Conservation (phyloP, 73 alveolate species). For the Tetrahymena elliotti region DNA sequence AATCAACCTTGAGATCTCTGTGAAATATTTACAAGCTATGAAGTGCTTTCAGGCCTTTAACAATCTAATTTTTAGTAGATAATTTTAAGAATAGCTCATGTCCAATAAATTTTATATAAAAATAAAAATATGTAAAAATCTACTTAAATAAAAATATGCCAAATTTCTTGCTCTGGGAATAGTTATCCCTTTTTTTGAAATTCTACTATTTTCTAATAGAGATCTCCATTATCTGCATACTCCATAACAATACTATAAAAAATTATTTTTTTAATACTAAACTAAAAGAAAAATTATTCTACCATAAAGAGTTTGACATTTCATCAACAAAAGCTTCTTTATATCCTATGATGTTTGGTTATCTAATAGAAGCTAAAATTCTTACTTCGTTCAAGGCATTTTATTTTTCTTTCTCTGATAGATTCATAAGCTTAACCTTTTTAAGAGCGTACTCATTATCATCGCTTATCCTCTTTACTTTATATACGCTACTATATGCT, state of each 20-base stretch:
- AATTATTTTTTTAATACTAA: not conserved
- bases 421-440: constrained; percentile 58
- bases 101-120: too few species aligned
- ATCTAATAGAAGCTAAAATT: constrained; percentile 60
- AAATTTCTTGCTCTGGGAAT: constrained; percentile 75
- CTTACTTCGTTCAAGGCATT: constrained; percentile 75
- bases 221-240: constrained; percentile 88
- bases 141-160: constrained; percentile 81
- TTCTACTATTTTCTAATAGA: constrained; percentile 67
- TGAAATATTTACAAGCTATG: constrained; percentile 43
- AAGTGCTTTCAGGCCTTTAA: constrained; percentile 32
- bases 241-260: constrained; percentile 83
- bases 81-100: not conserved
- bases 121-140: not conserved
- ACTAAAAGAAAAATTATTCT: not conserved
- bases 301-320: not conserved
- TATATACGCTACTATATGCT: constrained; percentile 63
- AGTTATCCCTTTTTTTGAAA: constrained; percentile 61
- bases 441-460: constrained; percentile 57
- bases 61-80: constrained; percentile 3
- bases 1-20: constrained; percentile 46
- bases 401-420: constrained; percentile 65
- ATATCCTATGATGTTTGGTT: constrained; percentile 55
- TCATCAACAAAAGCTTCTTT: constrained; percentile 45
- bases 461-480: constrained; percentile 59